Percentiles rank a stretch among this genome's conserved stretches.
Evolutionary conservation across 352 stramenopile genomes (phyloP).

Genomic region (Phytopythium delawarense): DNA sequence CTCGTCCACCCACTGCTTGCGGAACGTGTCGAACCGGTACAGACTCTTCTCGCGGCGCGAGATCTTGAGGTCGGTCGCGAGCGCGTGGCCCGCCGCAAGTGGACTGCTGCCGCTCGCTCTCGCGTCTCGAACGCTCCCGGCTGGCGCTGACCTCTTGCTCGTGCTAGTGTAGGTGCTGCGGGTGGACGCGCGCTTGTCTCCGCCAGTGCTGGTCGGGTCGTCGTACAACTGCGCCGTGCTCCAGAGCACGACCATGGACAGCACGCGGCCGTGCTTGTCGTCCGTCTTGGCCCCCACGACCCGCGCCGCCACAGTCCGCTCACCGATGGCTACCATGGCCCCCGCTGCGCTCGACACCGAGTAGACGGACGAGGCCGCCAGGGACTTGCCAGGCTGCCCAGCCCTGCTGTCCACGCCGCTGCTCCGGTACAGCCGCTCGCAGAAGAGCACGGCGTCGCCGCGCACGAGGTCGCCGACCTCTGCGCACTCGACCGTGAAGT

Average conservation of each 20-base stretch:
- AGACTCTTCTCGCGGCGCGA: constrained; percentile 52
- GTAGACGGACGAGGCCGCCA: constrained; percentile 37
- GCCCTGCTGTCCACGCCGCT: constrained; percentile 13
- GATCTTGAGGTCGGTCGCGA: constrained; percentile 62
- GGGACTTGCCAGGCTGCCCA: constrained; percentile 6
- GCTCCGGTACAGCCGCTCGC: constrained; percentile 76
- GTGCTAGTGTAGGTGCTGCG: constrained; percentile 17
- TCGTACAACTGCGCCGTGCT: constrained; percentile 79
- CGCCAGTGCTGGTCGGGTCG: constrained; percentile 12
- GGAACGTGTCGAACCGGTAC: constrained; percentile 78
- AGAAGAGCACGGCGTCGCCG: constrained; percentile 91
- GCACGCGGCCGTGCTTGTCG: constrained; percentile 42
- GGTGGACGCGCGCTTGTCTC: constrained; percentile 2
- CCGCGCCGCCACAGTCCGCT: constrained; percentile 72
- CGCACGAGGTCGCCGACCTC: constrained; percentile 78
- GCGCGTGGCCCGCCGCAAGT: constrained; percentile 17
- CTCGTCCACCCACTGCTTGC: constrained; percentile 69
- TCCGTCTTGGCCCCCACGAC: constrained; percentile 43
- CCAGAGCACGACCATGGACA: constrained; percentile 71
- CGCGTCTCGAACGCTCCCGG: neutral
- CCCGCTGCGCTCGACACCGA: constrained; percentile 35
- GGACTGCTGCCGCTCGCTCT: constrained; percentile 14
- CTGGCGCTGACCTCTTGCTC: constrained; percentile 9
- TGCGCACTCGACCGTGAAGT: constrained; percentile 71
- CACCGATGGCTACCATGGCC: constrained; percentile 38